phyloP scores from a whole-genome alignment of 345 rosid genomes.

The Sonneratia caseolaris region DNA sequence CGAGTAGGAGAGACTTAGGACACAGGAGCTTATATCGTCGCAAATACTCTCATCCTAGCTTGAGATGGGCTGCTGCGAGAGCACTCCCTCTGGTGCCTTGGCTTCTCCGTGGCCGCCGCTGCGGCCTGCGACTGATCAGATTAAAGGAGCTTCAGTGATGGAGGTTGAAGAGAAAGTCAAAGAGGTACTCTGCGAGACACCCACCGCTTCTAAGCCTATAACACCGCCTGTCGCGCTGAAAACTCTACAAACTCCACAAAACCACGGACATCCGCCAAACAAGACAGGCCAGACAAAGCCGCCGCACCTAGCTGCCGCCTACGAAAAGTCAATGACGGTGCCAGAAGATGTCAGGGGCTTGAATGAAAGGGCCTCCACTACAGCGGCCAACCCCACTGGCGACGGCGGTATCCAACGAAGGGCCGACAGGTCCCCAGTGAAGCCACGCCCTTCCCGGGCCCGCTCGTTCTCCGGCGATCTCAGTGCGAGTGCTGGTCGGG shows the following conservation, averaged over 20 bases:
- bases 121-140: neutral
- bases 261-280: neutral
- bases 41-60: neutral
- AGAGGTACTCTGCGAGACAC: constrained; percentile 5
- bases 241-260: neutral
- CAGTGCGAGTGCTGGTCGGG: neutral
- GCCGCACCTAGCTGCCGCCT: neutral
- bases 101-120: neutral
- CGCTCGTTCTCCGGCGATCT: constrained; percentile 2
- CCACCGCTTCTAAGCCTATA: neutral
- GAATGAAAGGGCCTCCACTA: neutral
- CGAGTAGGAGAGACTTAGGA: neutral
- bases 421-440: constrained; percentile 4
- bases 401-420: neutral
- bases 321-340: neutral
- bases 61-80: constrained; percentile 6
- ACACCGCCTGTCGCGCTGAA: neutral
- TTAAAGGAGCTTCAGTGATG: neutral
- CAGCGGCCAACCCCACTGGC: neutral
- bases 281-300: neutral
- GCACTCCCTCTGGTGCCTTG: neutral
- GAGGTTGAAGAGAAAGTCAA: constrained; percentile 6
- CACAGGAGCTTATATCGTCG: neutral
- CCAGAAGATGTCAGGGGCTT: neutral
- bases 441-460: constrained; percentile 3